Evolutionary conservation across 1,139 yeast species (phyloP), one percentile per base, ranked within the genome.

Genomic region (Entelexis sorbosivorans): DNA sequence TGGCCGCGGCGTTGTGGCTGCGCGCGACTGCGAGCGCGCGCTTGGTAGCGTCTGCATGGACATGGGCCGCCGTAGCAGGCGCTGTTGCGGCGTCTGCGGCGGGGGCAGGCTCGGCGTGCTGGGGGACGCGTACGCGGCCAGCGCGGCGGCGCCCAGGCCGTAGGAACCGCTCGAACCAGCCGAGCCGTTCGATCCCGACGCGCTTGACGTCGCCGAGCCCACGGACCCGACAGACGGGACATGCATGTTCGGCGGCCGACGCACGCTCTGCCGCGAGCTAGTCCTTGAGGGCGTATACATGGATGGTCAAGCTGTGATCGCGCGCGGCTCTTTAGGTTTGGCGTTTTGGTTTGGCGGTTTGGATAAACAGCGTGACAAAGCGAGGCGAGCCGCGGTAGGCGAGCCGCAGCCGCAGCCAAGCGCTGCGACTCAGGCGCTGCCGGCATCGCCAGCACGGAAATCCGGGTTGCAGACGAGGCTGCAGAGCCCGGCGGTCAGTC

Each of bases 41-140:
- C 54, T 32, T 31, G 49, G 46, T 20, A 54, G 32, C 9, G 47
- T 45, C 43, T 51, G 55, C 58, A 54, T 55, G 8, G 58, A 54
- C 48, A 45, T 36, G 26, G 57, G 57, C 35, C 38, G 34, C 26
- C 56, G 47, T 36, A 53, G 38, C 32, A 53, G 44, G n/a, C 49
- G 38, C 38, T 48, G 56, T 34, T 49, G 56, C 20, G 52, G 53
- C 3, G 56, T 52, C 35, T 52, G 55, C 19, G 55, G 56, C 8
- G 47, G 31, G 7, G 48, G 26, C 20, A 31, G 24, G 31, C 7
- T 29, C 7, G 50, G 50, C 34, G 50, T 39, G 36, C 47, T 34
- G 19, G 50, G 46, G 19, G 44, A 19, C 26, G 24, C 47, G 39
- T 40, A 17, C 6, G 40, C 45, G 17, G 38, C 39, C 19, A 29